Percentiles rank a stretch among this genome's conserved stretches.
phyloP scores from a whole-genome alignment of 441 rosid species.

The Pelargonium myrrhifolium region DNA sequence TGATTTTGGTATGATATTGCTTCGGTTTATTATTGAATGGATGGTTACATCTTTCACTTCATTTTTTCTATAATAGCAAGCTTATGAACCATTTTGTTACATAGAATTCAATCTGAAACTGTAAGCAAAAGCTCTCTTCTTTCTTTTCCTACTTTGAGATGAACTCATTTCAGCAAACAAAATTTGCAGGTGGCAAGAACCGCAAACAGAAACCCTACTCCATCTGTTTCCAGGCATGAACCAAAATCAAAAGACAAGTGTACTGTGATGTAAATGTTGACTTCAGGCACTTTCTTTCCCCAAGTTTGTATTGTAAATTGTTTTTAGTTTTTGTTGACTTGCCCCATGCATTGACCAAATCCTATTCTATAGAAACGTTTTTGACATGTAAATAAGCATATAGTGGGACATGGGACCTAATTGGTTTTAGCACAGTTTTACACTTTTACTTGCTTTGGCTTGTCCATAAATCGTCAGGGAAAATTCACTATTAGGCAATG shows the following conservation, averaged over 20 bases:
- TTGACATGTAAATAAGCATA: slow-evolving; percentile 8
- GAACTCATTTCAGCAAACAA: not conserved
- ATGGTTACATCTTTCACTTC: not conserved
- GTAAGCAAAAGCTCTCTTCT: not conserved
- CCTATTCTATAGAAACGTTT: not conserved
- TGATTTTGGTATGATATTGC: not conserved
- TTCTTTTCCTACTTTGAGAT: not conserved
- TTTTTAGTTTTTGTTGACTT: slow-evolving; percentile 15
- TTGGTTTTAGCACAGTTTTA: not conserved
- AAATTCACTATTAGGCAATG: not conserved
- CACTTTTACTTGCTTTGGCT: not conserved
- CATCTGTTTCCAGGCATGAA: slow-evolving; percentile 47
- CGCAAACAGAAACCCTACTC: slow-evolving; percentile 39
- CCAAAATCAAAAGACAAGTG: slow-evolving; percentile 78
- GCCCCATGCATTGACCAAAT: slow-evolving; percentile 12
- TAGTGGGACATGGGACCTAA: not conserved
- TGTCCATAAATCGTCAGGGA: not conserved
- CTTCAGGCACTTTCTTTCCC: slow-evolving; percentile 15
- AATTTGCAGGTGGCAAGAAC: slow-evolving; percentile 56
- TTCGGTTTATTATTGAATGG: not conserved
- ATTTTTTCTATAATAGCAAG: not conserved
- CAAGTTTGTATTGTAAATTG: slow-evolving; percentile 41
- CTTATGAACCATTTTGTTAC: slow-evolving; percentile 1
- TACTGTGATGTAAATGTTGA: slow-evolving; percentile 58
- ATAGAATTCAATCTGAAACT: not conserved